These are phyloP conservation scores for Pseudopithomyces chartarum DNA, from an alignment of 2,329 filamentous ascomycete species.

Conservation along the genomic window DNA sequence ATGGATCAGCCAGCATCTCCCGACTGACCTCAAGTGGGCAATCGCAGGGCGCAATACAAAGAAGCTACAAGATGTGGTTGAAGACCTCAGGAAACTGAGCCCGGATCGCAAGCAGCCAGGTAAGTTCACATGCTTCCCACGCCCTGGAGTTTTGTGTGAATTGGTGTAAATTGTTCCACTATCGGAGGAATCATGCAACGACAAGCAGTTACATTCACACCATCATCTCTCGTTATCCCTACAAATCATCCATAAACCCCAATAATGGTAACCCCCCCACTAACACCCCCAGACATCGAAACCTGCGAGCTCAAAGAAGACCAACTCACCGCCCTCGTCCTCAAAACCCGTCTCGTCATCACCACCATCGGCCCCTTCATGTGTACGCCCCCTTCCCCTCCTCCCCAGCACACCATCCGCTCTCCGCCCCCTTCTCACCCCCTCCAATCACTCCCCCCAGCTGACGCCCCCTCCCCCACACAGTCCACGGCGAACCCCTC, in stretches of 20 bases:
- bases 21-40: constrained; percentile 84
- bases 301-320: constrained; percentile 50
- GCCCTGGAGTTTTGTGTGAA: too few relatives aligned
- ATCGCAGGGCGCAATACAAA: constrained; percentile 79
- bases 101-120: constrained; percentile 73
- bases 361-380: constrained; percentile 68
- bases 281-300: constrained; percentile 41
- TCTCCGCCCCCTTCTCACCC: too few relatives aligned
- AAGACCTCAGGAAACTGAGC: constrained; percentile 69
- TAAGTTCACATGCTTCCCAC: constrained; percentile 48
- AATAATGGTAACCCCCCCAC: background rate
- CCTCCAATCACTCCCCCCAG: too few relatives aligned
- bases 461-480: too few relatives aligned
- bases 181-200: background rate
- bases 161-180: too few relatives aligned
- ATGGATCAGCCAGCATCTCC: constrained; percentile 71
- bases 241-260: background rate
- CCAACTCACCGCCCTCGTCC: constrained; percentile 57
- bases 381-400: constrained; percentile 15
- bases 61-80: constrained; percentile 73
- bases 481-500: constrained; percentile 64
- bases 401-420: too few relatives aligned
- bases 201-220: too few relatives aligned
- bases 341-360: constrained; percentile 63
- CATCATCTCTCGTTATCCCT: background rate